Conservation (phyloP, 306 rosid genomes). For the Pueraria montana region DNA sequence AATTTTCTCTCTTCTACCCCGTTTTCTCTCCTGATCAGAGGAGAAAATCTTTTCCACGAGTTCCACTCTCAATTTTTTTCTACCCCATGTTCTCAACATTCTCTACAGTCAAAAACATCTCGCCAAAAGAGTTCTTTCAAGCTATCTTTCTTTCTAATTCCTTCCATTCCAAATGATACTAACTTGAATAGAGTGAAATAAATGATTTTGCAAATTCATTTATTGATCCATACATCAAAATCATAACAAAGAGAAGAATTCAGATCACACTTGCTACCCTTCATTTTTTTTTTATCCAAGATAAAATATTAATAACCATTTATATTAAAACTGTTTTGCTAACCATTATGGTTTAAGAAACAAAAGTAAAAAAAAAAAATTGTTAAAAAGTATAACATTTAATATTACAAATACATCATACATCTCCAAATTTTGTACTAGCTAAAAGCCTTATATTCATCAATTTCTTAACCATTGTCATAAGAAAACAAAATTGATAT, state of each 20-base stretch:
- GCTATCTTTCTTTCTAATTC: not conserved
- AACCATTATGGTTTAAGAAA: not conserved
- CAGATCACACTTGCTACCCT: not conserved
- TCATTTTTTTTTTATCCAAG: not conserved
- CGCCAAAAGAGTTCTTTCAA: not conserved
- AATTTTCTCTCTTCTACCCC: not conserved
- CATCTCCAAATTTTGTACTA: not conserved
- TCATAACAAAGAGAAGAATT: not conserved
- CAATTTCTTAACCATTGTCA: not conserved
- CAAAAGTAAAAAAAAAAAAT: not conserved
- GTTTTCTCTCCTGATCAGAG: not conserved
- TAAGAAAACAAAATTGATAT: not conserved
- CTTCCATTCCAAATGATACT: not conserved
- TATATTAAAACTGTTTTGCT: not conserved
- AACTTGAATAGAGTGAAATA: not conserved
- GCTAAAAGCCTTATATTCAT: not conserved
- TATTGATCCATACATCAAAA: not conserved
- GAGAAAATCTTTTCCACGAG: not conserved
- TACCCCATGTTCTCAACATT: not conserved
- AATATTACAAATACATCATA: not conserved
- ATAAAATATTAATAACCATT: not conserved
- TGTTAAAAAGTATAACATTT: not conserved
- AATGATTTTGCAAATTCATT: not conserved
- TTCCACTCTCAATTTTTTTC: not conserved
- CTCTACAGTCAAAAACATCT: not conserved